phyloP scores from a whole-genome alignment of 2,329 filamentous ascomycete genomes.

The Mollisiaceae sp. region DNA sequence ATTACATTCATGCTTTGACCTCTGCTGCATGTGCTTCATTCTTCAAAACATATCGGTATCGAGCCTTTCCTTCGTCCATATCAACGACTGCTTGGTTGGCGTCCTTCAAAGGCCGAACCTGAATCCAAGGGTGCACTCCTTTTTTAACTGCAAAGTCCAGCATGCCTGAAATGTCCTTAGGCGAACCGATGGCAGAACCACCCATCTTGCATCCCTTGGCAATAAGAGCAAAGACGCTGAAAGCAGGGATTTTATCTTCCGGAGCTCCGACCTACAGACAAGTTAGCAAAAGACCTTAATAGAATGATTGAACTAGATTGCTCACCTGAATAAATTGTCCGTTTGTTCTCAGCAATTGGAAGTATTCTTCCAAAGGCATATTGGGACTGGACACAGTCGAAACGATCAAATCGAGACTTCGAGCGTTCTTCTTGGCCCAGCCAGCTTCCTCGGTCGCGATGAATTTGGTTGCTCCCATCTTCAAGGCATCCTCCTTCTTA shows the following conservation, averaged over 20 bases:
- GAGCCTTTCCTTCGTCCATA: conserved; percentile 60
- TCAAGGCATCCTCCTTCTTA: conserved; percentile 64
- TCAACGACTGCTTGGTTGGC: conserved; percentile 63
- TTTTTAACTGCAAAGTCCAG: conserved; percentile 62
- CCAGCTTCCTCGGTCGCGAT: conserved; percentile 61
- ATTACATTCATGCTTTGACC: conserved; percentile 11
- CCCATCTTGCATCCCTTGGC: conserved; percentile 57
- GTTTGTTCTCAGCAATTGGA: conserved; percentile 61
- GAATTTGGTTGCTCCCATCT: conserved; percentile 63
- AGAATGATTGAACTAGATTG: neutral
- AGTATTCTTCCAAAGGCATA: conserved; percentile 68
- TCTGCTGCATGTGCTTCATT: conserved; percentile 45
- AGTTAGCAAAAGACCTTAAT: neutral
- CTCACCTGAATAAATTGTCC: conserved; percentile 63
- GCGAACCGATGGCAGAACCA: conserved; percentile 46
- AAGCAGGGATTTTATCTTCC: conserved; percentile 59
- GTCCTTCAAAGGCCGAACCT: conserved; percentile 60
- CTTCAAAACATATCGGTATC: conserved; percentile 55
- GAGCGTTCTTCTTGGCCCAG: conserved; percentile 61
- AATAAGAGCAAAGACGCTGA: conserved; percentile 62
- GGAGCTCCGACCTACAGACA: conserved; percentile 59
- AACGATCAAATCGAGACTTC: conserved; percentile 62
- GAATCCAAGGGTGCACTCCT: conserved; percentile 61
- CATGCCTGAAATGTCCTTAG: conserved; percentile 65
- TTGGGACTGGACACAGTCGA: conserved; percentile 60